Base-by-base conservation (phyloP, 164 flowering plant species). In the Hamamelis virginiana region DNA sequence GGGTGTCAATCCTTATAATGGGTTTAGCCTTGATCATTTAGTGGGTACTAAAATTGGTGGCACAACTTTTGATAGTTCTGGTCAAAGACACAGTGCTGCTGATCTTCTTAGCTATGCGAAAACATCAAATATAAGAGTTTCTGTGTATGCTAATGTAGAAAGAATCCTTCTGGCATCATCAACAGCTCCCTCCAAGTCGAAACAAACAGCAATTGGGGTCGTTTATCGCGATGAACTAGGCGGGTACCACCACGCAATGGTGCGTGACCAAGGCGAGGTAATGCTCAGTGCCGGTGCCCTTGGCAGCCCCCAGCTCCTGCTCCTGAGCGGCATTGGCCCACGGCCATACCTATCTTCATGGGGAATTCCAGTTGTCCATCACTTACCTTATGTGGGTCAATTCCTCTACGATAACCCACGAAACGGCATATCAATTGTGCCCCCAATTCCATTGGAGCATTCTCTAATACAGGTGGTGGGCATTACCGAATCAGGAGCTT, bases 391-490 rank as follows among this genome's bases (percentile, higher is more conserved):
- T 64, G 97, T 94, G 1, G 98, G 97, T 5, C 85, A 83, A 56
- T 87, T 55, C 56, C 50, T 94, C 41, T 86, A 79, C 55, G 97
- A 94, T 67, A 94, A 94, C 63, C 97, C 98, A 0, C 74, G 91
- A 18, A 89, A 87, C 67, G 86, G 90, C 0, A 82, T 94, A 66
- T 88, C 95, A 3, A 71, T 94, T 61, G 70, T 88, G 25, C 83
- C 94, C 0, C 81, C 95, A 4, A 12, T 76, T 21, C 96, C 94
- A 0, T 41, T 92, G 43, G 86, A 86, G 27, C 86, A 81, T 25
- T 87, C 94, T 8, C 81, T 94, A 55, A 92, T 91, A 21, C 94
- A 94, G 72, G 89, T 87, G 3, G 98, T 91, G 41, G 98, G 97
- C 26, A 94, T 94, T 25, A 88, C 97, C 3, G 62, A 77, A 21